phyloP scores from a whole-genome alignment of 164 flowering plant genomes.

The Amborella trichopoda region DNA sequence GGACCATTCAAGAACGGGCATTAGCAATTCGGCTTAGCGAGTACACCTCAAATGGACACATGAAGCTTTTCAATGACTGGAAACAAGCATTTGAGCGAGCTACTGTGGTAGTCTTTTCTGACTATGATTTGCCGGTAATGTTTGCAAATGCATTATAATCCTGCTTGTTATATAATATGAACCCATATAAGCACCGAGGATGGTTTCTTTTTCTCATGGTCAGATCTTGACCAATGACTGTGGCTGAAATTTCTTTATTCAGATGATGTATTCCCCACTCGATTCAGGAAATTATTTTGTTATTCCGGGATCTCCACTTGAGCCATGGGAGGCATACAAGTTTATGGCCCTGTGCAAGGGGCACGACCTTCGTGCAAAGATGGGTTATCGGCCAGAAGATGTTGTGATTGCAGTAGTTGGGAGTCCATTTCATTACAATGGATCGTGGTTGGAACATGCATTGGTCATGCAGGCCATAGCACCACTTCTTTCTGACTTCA shows the following conservation, averaged over 20 bases:
- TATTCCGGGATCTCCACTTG: conserved; percentile 79
- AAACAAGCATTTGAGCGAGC: conserved; percentile 70
- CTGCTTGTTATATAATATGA: background rate
- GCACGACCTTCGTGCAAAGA: conserved; percentile 24
- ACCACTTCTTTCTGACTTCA: conserved; percentile 42
- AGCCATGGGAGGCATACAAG: conserved; percentile 52
- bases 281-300: conserved; percentile 85
- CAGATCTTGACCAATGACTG: too few species aligned
- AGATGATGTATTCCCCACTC: conserved; percentile 73
- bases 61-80: conserved; percentile 66
- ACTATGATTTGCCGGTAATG: conserved; percentile 74
- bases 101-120: conserved; percentile 79
- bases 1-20: conserved; percentile 66
- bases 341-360: conserved; percentile 13
- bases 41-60: conserved; percentile 44
- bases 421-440: conserved; percentile 65
- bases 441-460: conserved; percentile 90
- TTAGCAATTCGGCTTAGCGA: conserved; percentile 49
- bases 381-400: conserved; percentile 41
- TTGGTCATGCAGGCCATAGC: conserved; percentile 57
- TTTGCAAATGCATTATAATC: background rate
- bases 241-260: conserved; percentile 8
- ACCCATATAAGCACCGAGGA: background rate
- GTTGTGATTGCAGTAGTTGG: conserved; percentile 64
- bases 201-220: background rate